Conservation (phyloP, 495 filamentous ascomycete species). For the Clavariopsis aquatica region DNA sequence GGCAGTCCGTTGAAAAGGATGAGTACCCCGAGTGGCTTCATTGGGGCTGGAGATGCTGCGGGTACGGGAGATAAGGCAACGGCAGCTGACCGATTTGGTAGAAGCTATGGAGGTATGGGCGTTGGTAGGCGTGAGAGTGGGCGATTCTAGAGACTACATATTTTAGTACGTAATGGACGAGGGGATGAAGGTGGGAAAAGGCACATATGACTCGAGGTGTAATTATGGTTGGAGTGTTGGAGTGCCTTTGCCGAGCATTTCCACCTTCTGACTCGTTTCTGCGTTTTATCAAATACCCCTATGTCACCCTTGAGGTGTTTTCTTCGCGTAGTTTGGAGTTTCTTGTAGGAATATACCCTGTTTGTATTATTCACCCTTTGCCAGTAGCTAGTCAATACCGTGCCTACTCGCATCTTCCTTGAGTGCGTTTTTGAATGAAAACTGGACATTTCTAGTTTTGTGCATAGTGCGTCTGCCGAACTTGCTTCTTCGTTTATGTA, state of each 20-base stretch:
- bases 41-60: not conserved
- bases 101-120: conserved; percentile 26
- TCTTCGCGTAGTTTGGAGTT: not conserved
- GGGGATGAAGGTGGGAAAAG: not conserved
- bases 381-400: no score
- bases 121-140: conserved; percentile 34
- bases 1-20: conserved; percentile 39
- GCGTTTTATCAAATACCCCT: not conserved
- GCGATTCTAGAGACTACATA: conserved; percentile 13
- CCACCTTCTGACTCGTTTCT: not conserved
- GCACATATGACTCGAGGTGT: not conserved
- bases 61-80: not conserved
- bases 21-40: conserved; percentile 29
- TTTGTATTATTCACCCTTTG: not conserved
- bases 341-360: not conserved
- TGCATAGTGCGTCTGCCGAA: no score
- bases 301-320: not conserved
- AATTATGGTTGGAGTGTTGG: not conserved
- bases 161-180: not conserved
- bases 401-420: no score
- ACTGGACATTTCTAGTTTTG: no score
- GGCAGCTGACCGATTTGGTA: not conserved
- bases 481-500: no score
- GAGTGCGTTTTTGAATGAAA: no score
- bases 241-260: not conserved